Percentiles rank a stretch among this genome's conserved stretches.
Evolutionary conservation across 2,329 filamentous ascomycete genomes (phyloP).

Genomic region (Ophiosphaerella korrae): DNA sequence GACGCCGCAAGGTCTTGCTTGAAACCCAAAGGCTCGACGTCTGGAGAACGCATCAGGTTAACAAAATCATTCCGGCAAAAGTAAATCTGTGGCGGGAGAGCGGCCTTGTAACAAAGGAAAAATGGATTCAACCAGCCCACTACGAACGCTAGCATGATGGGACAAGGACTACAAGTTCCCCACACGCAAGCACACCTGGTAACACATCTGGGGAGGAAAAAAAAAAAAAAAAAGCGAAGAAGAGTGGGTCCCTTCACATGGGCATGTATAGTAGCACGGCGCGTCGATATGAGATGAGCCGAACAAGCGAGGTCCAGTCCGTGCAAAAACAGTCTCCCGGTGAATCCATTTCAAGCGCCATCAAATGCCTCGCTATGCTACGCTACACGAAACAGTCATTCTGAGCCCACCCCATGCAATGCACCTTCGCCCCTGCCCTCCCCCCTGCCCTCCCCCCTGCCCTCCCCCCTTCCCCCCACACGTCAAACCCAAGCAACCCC

Average conservation of each 20-base stretch:
- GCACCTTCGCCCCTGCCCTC: neutral
- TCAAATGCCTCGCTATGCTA: conserved; percentile 9
- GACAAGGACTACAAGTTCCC: neutral
- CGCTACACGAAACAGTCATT: conserved; percentile 12
- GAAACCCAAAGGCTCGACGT: neutral
- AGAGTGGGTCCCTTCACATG: no score
- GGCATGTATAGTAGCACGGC: no score
- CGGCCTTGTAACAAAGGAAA: conserved; percentile 15
- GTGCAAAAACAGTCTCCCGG: neutral
- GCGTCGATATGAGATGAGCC: neutral
- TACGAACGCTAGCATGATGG: neutral
- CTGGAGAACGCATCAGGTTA: conserved; percentile 21
- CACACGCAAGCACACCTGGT: neutral
- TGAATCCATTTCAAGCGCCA: neutral
- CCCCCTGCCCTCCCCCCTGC: neutral
- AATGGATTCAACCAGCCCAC: conserved; percentile 3
- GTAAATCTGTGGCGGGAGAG: conserved; percentile 22
- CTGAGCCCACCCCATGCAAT: neutral
- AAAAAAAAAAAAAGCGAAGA: no score
- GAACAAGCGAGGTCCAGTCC: neutral
- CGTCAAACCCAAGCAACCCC: neutral
- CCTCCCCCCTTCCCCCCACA: no score
- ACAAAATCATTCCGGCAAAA: conserved; percentile 11
- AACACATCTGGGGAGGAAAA: no score
- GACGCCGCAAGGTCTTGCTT: neutral